Evolutionary conservation across 1,284 basidiomycete species (phyloP), one percentile per base, ranked within the genome.

Genomic region (Trichosporon sp.): DNA sequence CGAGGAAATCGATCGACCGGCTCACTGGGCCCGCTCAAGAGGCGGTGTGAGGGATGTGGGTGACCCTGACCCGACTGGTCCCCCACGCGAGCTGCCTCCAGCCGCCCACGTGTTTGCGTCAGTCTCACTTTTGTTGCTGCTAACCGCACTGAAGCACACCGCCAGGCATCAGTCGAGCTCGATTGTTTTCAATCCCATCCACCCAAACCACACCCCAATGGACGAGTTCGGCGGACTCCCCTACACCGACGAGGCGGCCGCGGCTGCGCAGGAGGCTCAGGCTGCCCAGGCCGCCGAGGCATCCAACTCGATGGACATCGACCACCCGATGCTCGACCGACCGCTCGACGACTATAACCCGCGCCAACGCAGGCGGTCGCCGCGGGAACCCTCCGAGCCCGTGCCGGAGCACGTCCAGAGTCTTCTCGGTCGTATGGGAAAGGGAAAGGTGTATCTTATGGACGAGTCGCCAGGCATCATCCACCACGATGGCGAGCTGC

Each of bases 341-440:
- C 66, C 79, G 1, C 73, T 82, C 27, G 79, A 82, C 70, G 80
- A 82, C 62, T 76, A 74, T 11, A 65, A 65, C 27, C 64, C 68
- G 4, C 64, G 66, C 23, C 27, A 4, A 15, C 51, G 63, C 9
- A 56, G 62, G 29, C 51, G 62, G n/a, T 31, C 32, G 18, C 56
- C 56, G 25, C 25, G 62, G 27, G 64, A 65, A 7, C 64, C 67
- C n/a, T 8, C 62, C 23, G 66, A 63, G 27, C 71, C 68, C 7
- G 68, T 81, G 3, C 79, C 80, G 0, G 76, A 77, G 12, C 78
- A 80, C 67, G 79, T 80, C 4, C 68, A 75, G 67, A 62, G 66
- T n/a, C 74, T 82, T 25, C 75, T 82, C 75, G 76, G 76, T 1
- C 69, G 80, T n/a, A 82, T 82, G 80, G 72, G 75, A 1, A 72